phyloP scores from a whole-genome alignment of 164 flowering plant genomes.

The Dillenia suffruticosa region DNA sequence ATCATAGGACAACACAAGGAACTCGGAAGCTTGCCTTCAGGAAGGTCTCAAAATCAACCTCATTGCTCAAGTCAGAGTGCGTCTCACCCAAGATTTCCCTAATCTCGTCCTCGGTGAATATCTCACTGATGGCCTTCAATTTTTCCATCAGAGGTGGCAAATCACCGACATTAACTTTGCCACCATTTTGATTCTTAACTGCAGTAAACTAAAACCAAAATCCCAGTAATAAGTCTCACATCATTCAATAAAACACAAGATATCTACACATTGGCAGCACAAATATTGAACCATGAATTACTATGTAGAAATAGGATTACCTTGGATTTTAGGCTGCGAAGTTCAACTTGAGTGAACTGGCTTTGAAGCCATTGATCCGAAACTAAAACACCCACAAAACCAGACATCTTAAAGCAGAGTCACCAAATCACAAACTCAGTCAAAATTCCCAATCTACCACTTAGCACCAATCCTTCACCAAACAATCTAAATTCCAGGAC shows the following conservation, averaged over 20 bases:
- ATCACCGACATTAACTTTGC: constrained; percentile 45
- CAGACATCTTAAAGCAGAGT: constrained; percentile 30
- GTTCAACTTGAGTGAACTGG: constrained; percentile 69
- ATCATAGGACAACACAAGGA: not conserved
- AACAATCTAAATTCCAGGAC: no score
- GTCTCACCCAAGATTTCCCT: constrained; percentile 39
- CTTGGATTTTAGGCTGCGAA: constrained; percentile 48
- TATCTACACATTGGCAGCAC: no score
- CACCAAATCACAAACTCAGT: no score
- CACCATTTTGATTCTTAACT: constrained; percentile 27
- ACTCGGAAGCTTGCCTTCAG: constrained; percentile 46
- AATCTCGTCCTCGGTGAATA: constrained; percentile 60
- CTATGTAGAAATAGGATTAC: constrained; percentile 21
- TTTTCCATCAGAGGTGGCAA: constrained; percentile 65
- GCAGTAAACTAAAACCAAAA: constrained; percentile 41
- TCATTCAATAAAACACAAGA: no score
- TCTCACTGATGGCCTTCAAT: constrained; percentile 46
- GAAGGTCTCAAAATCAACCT: constrained; percentile 76
- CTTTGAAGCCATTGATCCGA: constrained; percentile 66
- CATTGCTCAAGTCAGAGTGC: constrained; percentile 32
- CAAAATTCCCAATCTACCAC: no score
- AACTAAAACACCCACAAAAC: constrained; percentile 49
- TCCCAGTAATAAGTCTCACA: not conserved
- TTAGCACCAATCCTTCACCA: no score
- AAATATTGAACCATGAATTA: no score